Percentiles rank a stretch among this genome's conserved stretches.
Evolutionary conservation across 768 basidiomycete genomes (phyloP).

Genomic region (Termitomyces sp.): DNA sequence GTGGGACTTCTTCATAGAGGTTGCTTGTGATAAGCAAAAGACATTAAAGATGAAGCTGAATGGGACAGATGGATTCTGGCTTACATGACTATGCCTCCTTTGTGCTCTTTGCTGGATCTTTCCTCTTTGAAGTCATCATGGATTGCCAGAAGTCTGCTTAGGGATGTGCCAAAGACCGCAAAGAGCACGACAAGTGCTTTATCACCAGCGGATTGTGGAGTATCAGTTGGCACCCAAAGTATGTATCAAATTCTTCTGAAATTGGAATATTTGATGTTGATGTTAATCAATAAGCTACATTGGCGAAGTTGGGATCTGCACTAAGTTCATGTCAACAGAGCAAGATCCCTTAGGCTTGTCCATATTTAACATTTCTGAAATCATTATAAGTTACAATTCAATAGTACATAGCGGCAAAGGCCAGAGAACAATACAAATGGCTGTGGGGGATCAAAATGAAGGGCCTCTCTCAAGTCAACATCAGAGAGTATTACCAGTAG

Average conservation of each 20-base stretch:
- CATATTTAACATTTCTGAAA: too few relatives aligned
- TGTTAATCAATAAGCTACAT: background rate
- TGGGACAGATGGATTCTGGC: conserved; percentile 58
- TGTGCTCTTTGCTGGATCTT: background rate
- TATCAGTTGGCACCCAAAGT: conserved; percentile 73
- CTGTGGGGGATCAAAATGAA: too few relatives aligned
- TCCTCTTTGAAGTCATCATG: conserved; percentile 46
- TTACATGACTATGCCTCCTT: conserved; percentile 20
- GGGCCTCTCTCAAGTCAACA: too few relatives aligned
- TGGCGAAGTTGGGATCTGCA: background rate
- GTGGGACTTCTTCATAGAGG: conserved; percentile 47
- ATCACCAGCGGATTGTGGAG: conserved; percentile 68
- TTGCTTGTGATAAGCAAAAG: conserved; percentile 41
- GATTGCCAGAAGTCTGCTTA: conserved; percentile 65
- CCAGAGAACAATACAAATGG: too few relatives aligned
- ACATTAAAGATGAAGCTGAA: conserved; percentile 25
- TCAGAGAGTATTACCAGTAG: too few relatives aligned
- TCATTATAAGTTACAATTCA: too few relatives aligned
- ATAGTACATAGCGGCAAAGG: too few relatives aligned
- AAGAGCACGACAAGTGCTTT: conserved; percentile 68
- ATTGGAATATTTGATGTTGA: background rate
- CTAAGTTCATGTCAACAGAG: too few relatives aligned
- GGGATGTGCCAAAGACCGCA: conserved; percentile 53
- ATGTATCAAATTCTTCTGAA: conserved; percentile 10
- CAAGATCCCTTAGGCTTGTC: too few relatives aligned